Percentiles rank a stretch among this genome's conserved stretches.
These are phyloP conservation scores for Zizania palustris DNA, from an alignment of 202 grass and related monocot species.

Conservation along the genomic window DNA sequence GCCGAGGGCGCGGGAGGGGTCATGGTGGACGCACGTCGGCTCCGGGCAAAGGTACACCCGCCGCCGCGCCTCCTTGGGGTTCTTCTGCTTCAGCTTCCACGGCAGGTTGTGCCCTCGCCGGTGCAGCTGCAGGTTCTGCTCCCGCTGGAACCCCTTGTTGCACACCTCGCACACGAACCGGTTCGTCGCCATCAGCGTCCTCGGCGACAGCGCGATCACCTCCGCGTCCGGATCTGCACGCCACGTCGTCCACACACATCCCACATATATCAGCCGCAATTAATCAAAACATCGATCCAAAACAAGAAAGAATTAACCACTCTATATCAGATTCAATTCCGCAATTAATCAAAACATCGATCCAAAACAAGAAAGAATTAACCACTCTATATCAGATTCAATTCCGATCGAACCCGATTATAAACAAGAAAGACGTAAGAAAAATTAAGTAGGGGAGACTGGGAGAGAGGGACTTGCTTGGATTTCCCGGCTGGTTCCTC, in stretches of 20 bases:
- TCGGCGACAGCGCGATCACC: constrained; percentile 91
- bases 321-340: no score
- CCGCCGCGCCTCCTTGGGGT: constrained; percentile 74
- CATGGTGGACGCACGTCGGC: constrained; percentile 93
- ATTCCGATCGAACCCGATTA: not conserved
- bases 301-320: not conserved
- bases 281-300: no score
- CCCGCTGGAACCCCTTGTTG: constrained; percentile 95
- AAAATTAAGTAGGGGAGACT: no score
- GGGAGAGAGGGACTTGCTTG: constrained; percentile 66
- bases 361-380: not conserved
- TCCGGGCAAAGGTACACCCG: constrained; percentile 96
- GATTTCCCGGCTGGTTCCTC: constrained; percentile 91
- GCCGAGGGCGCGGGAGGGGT: constrained; percentile 83
- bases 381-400: no score
- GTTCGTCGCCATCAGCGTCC: constrained; percentile 89
- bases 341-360: no score
- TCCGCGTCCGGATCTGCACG: constrained; percentile 82
- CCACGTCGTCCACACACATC: not conserved
- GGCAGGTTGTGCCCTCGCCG: constrained; percentile 97
- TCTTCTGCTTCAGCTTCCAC: constrained; percentile 99
- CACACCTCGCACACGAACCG: constrained; percentile 99
- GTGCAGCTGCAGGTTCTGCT: constrained; percentile 99
- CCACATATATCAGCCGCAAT: not conserved
- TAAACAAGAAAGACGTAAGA: not conserved